Base-by-base conservation (phyloP, 1,139 yeast species). In the Zygotorulaspora mrakii region DNA sequence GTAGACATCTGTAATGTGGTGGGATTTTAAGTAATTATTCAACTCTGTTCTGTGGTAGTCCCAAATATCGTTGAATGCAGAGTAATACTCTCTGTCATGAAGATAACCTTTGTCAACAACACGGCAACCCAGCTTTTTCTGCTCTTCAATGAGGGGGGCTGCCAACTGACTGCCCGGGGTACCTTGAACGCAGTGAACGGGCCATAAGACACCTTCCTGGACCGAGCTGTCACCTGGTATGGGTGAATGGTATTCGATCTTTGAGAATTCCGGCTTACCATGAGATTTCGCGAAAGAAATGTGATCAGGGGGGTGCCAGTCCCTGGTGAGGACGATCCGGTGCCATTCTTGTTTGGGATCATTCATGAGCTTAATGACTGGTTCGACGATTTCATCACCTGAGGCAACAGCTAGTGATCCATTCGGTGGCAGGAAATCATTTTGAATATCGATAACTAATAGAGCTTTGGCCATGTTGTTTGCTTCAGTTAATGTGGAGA, bases 31-130 rank as follows among this genome's bases (percentile, higher is more conserved):
- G 29, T 70, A 62, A 1, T 59, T 61, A 38, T 71, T 69, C 49
- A 89, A 66, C 42, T 79, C 91, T 0, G 96, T 88, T 34, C 76
- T 68, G 53, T 83, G 81, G 23, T 75, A 53, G 17, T 77, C 73
- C 94, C 95, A 86, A 20, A 77, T 71, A 60, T 89, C 97, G 40
- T 73, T 68, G 59, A 89, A 88, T 28, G 94, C 89, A n/a, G 95
- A 86, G 57, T 88, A 89, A 61, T 82, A 87, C 57, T 89, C 97
- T 16, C 94, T 64, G 52, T 85, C 89, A 17, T 66, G 66, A 22
- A 81, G 61, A 44, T 69, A 73, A 0, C 96, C 97, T 62, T 89
- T 89, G 43, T 70, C 70, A 4, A 89, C 77, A 1, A 77, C 43
- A 16, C 44, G 42, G n/a, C 46, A 61, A 21, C 43, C 47, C 0